Conservation (phyloP, 1,284 basidiomycete species). For the Cutaneotrichosporon sp. region DNA sequence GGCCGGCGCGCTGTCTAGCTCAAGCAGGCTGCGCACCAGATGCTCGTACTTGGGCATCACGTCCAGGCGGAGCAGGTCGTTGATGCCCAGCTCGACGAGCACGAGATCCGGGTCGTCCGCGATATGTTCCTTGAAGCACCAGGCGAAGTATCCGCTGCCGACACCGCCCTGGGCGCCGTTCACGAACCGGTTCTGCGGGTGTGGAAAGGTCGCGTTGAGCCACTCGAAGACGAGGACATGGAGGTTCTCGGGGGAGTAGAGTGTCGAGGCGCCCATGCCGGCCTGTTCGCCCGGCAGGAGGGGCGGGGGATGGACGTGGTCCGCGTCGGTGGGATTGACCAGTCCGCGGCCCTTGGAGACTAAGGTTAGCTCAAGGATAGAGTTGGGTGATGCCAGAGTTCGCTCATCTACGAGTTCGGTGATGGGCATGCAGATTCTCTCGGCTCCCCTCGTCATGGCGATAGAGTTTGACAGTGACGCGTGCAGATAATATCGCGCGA, state of each 20-base stretch:
- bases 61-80: conserved; percentile 37
- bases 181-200: conserved; percentile 30
- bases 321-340: conserved; percentile 7
- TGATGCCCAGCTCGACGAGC: conserved; percentile 45
- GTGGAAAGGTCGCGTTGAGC: conserved; percentile 41
- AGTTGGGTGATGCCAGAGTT: too few relatives aligned
- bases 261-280: conserved; percentile 29
- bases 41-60: conserved; percentile 39
- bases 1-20: conserved; percentile 38
- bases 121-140: conserved; percentile 48
- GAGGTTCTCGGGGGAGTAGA: conserved; percentile 45
- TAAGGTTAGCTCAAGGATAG: conserved; percentile 13
- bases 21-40: conserved; percentile 36
- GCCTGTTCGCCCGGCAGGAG: neutral
- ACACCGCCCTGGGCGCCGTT: conserved; percentile 49
- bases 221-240: conserved; percentile 44
- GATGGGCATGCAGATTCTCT: too few relatives aligned
- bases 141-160: conserved; percentile 42
- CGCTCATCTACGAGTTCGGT: too few relatives aligned
- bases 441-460: too few relatives aligned
- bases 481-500: too few relatives aligned
- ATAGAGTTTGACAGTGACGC: too few relatives aligned
- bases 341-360: conserved; percentile 44
- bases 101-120: conserved; percentile 36
- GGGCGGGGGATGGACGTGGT: neutral